Percentiles rank a stretch among this genome's conserved stretches.
These are phyloP conservation scores for Phytopythium vexans DNA, from an alignment of 352 stramenopile species.

Conservation along the genomic window DNA sequence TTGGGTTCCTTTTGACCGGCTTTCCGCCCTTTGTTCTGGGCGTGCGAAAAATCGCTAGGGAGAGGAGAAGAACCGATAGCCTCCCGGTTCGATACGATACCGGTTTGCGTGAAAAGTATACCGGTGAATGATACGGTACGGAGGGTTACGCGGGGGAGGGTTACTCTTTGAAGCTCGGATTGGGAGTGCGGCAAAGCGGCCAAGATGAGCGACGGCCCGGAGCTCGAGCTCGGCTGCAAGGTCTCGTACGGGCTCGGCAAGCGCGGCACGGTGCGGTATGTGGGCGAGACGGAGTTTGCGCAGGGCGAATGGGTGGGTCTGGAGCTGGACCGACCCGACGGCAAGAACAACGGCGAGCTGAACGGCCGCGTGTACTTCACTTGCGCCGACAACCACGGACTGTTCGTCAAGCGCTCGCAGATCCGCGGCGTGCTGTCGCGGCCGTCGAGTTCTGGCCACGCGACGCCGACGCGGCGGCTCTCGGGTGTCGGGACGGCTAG, in stretches of 20 bases:
- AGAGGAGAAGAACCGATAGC: neutral
- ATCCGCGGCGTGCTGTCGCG: slow-evolving; percentile 32
- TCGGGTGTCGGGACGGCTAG: slow-evolving; percentile 10
- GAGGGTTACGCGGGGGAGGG: neutral
- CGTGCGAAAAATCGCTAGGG: neutral
- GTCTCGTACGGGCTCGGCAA: slow-evolving; percentile 73
- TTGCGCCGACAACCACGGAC: slow-evolving; percentile 61
- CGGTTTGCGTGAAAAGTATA: no score
- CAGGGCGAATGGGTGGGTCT: slow-evolving; percentile 81
- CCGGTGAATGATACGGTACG: no score
- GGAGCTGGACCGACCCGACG: slow-evolving; percentile 72
- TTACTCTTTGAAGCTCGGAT: neutral
- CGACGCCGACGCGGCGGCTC: slow-evolving; percentile 5
- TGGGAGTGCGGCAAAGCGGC: neutral
- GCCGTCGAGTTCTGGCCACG: slow-evolving; percentile 1
- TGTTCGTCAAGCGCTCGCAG: slow-evolving; percentile 62
- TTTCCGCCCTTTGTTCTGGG: slow-evolving; percentile 1
- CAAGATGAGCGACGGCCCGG: slow-evolving; percentile 10
- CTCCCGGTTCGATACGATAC: neutral
- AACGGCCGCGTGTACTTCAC: slow-evolving; percentile 82
- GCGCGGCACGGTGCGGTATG: slow-evolving; percentile 65
- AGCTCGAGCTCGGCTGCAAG: slow-evolving; percentile 54
- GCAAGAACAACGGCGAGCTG: slow-evolving; percentile 85
- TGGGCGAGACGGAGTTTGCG: slow-evolving; percentile 77
- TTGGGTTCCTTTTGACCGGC: neutral